Evolutionary conservation across 2,329 filamentous ascomycete species (phyloP), one percentile per base, ranked within the genome.

Genomic region (Cytospora piceicola): DNA sequence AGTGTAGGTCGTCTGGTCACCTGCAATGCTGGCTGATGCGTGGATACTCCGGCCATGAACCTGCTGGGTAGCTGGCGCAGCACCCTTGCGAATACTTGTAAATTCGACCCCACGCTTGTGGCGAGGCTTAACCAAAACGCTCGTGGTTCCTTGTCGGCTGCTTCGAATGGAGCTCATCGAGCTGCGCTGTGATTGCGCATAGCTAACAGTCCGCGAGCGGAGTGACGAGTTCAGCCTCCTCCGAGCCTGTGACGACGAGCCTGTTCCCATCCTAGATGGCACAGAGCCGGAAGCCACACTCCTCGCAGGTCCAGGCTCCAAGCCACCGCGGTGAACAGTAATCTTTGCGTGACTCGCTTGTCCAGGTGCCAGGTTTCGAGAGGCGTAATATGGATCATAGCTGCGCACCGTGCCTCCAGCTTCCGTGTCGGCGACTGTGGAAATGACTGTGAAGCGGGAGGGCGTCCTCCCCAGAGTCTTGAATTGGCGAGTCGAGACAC

Each of bases 381-480:
- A 93, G 5, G 90, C 87, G 72, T 91, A 87, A 75, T 91, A 96
- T 0, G 93, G 93, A 75, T 97, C 94, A 71, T 96, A 96, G 76
- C 90, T 95, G 69, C 85, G 75, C 14, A 82, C 73, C 0, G 82
- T 85, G 11, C 80, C 82, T 24, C 73, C 71, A 9, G 84, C 83
- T 1, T 78, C 76, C 11, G 79, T 79, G 34, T 84, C 83, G n/a
- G 84, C 79, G 15, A 84, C 79, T 63, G 86, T 88, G 14, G 87
- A 89, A 58, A 90, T 88, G 58, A 90, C 86, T 0, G 87, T 90
- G 72, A 90, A 90, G 22, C 83, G 82, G 5, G 87, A 89, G 46
- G 85, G 79, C 54, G 83, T 84, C 60, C 85, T 79, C 29, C 81
- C 81, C 69, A 84, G 80, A 4, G 83, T 82, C 63, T 79, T 81